Evolutionary conservation across 2,329 filamentous ascomycete genomes (phyloP), one percentile per base, ranked within the genome.

Genomic region (Paramyrothecium sp.): DNA sequence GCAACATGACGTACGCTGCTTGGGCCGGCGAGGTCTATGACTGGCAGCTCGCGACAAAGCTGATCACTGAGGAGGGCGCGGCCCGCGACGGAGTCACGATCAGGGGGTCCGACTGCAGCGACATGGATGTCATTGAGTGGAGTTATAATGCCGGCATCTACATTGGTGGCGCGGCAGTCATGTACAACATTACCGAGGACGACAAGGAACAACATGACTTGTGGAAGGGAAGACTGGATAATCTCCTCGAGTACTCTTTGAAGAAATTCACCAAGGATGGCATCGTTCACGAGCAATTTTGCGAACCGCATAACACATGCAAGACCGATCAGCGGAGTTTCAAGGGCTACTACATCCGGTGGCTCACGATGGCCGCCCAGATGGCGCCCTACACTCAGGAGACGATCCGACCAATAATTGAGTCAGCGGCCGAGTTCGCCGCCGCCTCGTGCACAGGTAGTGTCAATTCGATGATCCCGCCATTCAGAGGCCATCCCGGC

Each of bases 331-430:
- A 92, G 74, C 82, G 82, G 65, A 86, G 81, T 51, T 92, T 92
- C 84, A 92, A 92, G 74, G 89, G 87, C 12, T 92, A 91, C 70
- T 77, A 91, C 22, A 74, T 84, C 23, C 86, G 89, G 49, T 92
- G 88, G 84, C 73, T 88, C 67, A 80, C 84, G 1, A 75, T 75
- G 19, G 81, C 83, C 2, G 73, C 79, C 7, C 79, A 83, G 67
- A 69, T 88, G 65, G 84, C 81, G 1, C 81, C 85, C 1, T 77
- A 78, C 61, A 83, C 79, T 1, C 75, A 72, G 58, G 71, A 78
- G 52, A 72, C 67, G 3, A 81, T 88, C 60, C 75, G 76, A 64
- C 75, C 78, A 30, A 72, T 85, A 17, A 70, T 89, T 49, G 68
- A 71, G 34, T 69, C 73, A 17, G 79, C 75, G 30, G 86, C 83